A percentile compares a stretch with the other conserved stretches of the same genome.
Conservation (phyloP, 257 asterid species). For the Marsdenia floribunda region DNA sequence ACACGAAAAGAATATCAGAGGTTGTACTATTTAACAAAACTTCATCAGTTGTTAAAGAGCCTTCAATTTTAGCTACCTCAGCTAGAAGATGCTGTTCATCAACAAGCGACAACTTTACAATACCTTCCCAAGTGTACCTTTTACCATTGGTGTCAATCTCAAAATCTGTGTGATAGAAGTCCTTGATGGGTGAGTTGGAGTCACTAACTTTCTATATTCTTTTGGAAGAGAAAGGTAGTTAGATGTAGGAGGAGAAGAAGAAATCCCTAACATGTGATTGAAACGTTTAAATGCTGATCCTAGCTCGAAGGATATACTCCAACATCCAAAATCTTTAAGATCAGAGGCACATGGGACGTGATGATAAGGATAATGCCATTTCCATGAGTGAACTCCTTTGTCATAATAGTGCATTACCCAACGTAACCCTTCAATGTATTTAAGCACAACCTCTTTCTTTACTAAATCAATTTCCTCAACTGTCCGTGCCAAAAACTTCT, state of each 20-base stretch:
- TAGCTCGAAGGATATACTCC: slow-evolving; percentile 56
- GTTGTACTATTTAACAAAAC: too few species aligned
- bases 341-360: slow-evolving; percentile 71
- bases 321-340: slow-evolving; percentile 36
- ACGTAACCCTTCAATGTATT: slow-evolving; percentile 59
- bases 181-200: too few species aligned
- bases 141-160: too few species aligned
- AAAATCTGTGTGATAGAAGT: too few species aligned
- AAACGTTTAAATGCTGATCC: slow-evolving; percentile 90
- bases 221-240: slow-evolving; percentile 82
- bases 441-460: slow-evolving; percentile 37
- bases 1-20: too few species aligned
- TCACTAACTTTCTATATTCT: too few species aligned
- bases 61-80: too few species aligned
- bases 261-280: slow-evolving; percentile 82
- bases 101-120: too few species aligned
- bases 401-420: slow-evolving; percentile 74
- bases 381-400: slow-evolving; percentile 89
- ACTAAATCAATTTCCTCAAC: slow-evolving; percentile 32
- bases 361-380: slow-evolving; percentile 67
- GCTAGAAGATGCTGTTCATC: too few species aligned
- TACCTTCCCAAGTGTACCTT: too few species aligned
- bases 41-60: too few species aligned
- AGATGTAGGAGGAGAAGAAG: slow-evolving; percentile 98
- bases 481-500: slow-evolving; percentile 34